These are phyloP conservation scores for Mycena albidolilacea DNA, from an alignment of 768 basidiomycete species.

Conservation along the genomic window DNA sequence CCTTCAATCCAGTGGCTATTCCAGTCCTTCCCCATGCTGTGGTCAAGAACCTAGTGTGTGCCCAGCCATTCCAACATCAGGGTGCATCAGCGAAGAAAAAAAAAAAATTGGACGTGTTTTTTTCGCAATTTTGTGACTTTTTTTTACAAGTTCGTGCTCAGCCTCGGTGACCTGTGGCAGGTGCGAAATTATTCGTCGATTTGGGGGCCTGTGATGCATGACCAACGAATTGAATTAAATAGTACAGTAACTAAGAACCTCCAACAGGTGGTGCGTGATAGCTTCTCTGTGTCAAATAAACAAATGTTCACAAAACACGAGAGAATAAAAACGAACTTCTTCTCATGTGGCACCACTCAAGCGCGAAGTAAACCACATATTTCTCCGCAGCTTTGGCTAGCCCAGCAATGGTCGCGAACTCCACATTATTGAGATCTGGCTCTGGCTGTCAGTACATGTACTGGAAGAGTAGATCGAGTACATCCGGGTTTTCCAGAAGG, in stretches of 20 bases:
- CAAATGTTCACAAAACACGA: background rate
- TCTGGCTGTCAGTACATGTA: constrained; percentile 43
- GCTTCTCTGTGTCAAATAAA: background rate
- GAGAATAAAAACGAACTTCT: constrained; percentile 12
- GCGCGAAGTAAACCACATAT: constrained; percentile 38
- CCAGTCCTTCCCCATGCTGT: no score
- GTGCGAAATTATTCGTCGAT: no score
- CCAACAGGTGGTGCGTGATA: background rate
- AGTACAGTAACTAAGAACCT: constrained; percentile 1
- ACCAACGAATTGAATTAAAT: no score
- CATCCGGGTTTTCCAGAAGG: constrained; percentile 36
- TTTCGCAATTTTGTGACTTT: no score
- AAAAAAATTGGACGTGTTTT: no score
- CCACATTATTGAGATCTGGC: constrained; percentile 37
- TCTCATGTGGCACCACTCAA: constrained; percentile 4
- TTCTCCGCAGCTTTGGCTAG: constrained; percentile 45
- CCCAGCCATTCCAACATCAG: no score
- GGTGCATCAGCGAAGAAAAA: no score
- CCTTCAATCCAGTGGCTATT: no score
- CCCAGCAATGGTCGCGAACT: constrained; percentile 29
- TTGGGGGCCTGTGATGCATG: no score
- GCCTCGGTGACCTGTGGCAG: no score
- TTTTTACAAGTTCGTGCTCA: no score
- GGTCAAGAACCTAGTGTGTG: no score
- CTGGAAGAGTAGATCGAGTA: constrained; percentile 43